These are phyloP conservation scores for Teunomyces barrocoloradensis DNA, from an alignment of 805 yeast genomes.

Conservation along the genomic window DNA sequence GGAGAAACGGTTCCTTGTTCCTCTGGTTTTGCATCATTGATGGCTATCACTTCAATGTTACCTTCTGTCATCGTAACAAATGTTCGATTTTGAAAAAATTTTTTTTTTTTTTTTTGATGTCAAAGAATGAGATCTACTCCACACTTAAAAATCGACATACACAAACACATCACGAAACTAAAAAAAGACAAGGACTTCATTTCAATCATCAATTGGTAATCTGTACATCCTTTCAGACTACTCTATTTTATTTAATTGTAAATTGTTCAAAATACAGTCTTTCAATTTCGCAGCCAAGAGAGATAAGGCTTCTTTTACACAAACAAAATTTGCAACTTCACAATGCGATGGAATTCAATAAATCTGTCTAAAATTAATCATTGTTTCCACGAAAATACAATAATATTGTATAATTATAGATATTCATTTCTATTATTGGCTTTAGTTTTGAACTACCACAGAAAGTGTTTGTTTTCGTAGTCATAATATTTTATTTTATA, in stretches of 20 bases:
- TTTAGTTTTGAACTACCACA: too few species aligned
- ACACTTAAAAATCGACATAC: neutral
- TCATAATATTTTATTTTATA: too few species aligned
- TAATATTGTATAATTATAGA: too few species aligned
- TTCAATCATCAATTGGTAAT: too few species aligned
- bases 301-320: neutral
- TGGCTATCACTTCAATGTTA: slow-evolving; percentile 34
- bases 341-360: too few species aligned
- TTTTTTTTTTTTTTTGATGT: neutral
- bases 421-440: too few species aligned
- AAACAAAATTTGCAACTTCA: neutral
- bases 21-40: slow-evolving; percentile 28
- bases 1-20: slow-evolving; percentile 43
- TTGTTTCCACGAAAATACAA: too few species aligned
- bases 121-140: neutral
- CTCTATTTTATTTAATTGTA: neutral
- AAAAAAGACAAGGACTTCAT: neutral
- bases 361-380: too few species aligned
- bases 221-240: neutral
- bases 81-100: neutral
- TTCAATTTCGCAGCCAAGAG: neutral
- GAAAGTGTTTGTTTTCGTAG: too few species aligned
- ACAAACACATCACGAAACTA: neutral
- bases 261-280: neutral
- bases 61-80: neutral